Base-by-base conservation (phyloP, 805 yeast genomes). In the Isabelozyma heimii region DNA sequence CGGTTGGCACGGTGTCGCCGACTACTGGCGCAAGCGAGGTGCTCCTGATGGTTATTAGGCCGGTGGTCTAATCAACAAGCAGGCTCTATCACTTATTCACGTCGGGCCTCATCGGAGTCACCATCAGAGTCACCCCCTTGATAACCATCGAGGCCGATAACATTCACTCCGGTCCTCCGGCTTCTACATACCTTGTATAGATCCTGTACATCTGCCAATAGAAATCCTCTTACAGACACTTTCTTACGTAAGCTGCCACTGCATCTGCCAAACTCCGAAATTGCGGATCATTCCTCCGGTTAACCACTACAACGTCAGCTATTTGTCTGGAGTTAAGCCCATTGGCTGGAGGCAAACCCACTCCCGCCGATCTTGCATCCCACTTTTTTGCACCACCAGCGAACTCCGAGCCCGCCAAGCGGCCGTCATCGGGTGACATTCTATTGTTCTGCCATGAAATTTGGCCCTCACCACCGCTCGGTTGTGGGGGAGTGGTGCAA, bases 21-120 rank as follows among this genome's bases (percentile, higher is more conserved):
- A 92, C 64, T 89, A 69, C 63, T 92, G 97, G 97, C 74, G 98
- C 49, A 91, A 91, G 63, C 69, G 85, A 43, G 97, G 95, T 7
- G 75, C 69, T 40, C 87, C 91, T 12, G 82, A 78, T 47, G 94
- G 90, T 0, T 84, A 81, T 53, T 86, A 57, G n/a, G n/a, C n/a
- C n/a, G n/a, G n/a, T n/a, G n/a, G n/a, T n/a, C n/a, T n/a, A n/a
- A n/a, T n/a, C n/a, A n/a, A n/a, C n/a, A n/a, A n/a, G n/a, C n/a
- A n/a, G n/a, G n/a, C n/a, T n/a, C n/a, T n/a, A n/a, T n/a, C n/a
- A n/a, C n/a, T n/a, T n/a, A n/a, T n/a, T n/a, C n/a, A n/a, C n/a
- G n/a, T n/a, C n/a, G n/a, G n/a, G n/a, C n/a, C n/a, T n/a, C n/a
- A n/a, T 20, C 24, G 24, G 24, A 20, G 24, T 20, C 24, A 20